Evolutionary conservation across 108 stramenopile species (phyloP).

Genomic region (Cyclotella choctawhatcheeana): DNA sequence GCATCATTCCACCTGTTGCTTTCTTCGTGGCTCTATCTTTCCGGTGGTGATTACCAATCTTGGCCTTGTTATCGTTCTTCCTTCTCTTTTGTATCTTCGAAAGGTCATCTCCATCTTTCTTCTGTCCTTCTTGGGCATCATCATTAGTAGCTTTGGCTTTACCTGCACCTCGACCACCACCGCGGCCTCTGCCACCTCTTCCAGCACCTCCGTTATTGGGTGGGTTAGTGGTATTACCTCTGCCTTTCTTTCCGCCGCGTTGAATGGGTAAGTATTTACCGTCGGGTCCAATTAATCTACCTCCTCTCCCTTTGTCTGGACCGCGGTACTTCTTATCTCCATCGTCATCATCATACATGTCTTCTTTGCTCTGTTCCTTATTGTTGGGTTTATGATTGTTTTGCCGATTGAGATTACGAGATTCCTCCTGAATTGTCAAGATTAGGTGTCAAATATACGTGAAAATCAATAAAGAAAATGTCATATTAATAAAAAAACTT

Average conservation of each 20-base stretch:
- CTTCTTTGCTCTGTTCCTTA: conserved; percentile 22
- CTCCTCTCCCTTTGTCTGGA: conserved; percentile 87
- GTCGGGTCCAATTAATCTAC: conserved; percentile 77
- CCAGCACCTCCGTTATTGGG: neutral
- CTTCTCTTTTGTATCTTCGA: conserved; percentile 68
- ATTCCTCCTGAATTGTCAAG: conserved; percentile 29
- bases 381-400: conserved; percentile 15
- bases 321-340: conserved; percentile 69
- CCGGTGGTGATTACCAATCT: conserved; percentile 67
- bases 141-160: conserved; percentile 3
- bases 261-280: conserved; percentile 72
- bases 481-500: neutral
- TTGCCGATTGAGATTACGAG: conserved; percentile 42
- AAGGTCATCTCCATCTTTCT: conserved; percentile 34
- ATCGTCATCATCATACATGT: conserved; percentile 19
- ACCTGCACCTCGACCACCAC: no score
- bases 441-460: neutral
- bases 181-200: no score
- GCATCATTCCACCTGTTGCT: conserved; percentile 46
- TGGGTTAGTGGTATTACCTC: conserved; percentile 19
- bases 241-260: conserved; percentile 50
- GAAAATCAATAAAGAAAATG: neutral
- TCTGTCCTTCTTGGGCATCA: conserved; percentile 8
- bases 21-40: conserved; percentile 66
- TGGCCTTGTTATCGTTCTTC: conserved; percentile 72